A percentile compares a stretch with the other conserved stretches of the same genome.
Conservation (phyloP, 2,329 filamentous ascomycete genomes). For the Cordyceps militaris region DNA sequence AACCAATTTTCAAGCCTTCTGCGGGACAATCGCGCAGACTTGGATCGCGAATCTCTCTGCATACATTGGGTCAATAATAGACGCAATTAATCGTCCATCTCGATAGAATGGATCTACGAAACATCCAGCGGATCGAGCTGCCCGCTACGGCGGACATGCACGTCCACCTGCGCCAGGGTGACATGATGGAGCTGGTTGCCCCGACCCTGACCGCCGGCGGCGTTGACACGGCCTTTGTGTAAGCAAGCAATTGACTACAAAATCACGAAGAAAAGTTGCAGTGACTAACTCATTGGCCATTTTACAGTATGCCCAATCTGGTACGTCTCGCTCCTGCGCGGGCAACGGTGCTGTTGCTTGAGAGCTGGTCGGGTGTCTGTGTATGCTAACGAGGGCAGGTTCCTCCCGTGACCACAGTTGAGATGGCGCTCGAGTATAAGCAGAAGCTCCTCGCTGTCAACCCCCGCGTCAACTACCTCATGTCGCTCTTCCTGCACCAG, state of each 20-base stretch:
- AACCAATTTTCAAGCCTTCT: conserved; percentile 7
- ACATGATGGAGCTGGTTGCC: conserved; percentile 52
- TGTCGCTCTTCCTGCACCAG: conserved; percentile 63
- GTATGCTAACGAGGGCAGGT: conserved; percentile 14
- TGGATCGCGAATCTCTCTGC: neutral
- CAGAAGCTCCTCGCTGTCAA: conserved; percentile 52
- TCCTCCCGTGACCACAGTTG: conserved; percentile 55
- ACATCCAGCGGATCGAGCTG: conserved; percentile 40
- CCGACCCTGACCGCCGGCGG: conserved; percentile 51
- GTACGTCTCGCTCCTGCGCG: conserved; percentile 25
- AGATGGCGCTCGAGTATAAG: conserved; percentile 57
- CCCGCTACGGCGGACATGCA: conserved; percentile 61
- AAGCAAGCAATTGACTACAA: neutral
- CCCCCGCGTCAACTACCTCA: conserved; percentile 59
- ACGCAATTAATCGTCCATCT: neutral
- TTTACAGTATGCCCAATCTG: conserved; percentile 51
- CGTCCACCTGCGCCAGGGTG: conserved; percentile 63
- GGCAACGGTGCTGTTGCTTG: neutral
- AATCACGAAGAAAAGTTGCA: neutral
- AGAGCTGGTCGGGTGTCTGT: neutral
- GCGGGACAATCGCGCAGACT: neutral
- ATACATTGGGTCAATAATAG: neutral
- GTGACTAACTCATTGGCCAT: neutral
- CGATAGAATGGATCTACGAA: conserved; percentile 29
- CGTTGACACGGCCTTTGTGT: conserved; percentile 54